A percentile compares a stretch with the other conserved stretches of the same genome.
These are phyloP conservation scores for Phyllosticta paracitricarpa DNA, from an alignment of 2,329 filamentous ascomycete species.

Conservation along the genomic window DNA sequence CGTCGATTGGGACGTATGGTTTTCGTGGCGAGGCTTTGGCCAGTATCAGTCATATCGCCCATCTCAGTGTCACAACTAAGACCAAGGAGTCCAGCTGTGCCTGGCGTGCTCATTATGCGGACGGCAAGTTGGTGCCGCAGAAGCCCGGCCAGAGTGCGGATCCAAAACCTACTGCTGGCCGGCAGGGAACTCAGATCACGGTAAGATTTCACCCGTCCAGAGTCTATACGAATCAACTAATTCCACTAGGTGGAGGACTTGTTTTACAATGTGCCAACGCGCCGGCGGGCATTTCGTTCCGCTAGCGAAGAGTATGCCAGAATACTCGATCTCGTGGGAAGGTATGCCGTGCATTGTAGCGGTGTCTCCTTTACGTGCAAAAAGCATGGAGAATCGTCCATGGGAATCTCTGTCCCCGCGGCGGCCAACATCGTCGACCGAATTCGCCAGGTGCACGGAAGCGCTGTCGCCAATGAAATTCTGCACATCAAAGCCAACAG, in stretches of 20 bases:
- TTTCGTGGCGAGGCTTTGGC: slow-evolving; percentile 93
- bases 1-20: slow-evolving; percentile 88
- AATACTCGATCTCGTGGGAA: slow-evolving; percentile 87
- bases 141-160: slow-evolving; percentile 83
- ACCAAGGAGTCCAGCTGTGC: slow-evolving; percentile 80
- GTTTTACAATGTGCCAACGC: slow-evolving; percentile 90
- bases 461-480: slow-evolving; percentile 75
- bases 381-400: slow-evolving; percentile 81
- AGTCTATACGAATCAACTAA: no score
- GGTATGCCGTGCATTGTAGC: slow-evolving; percentile 84
- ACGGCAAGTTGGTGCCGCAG: slow-evolving; percentile 67
- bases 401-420: slow-evolving; percentile 68
- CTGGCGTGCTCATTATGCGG: slow-evolving; percentile 80
- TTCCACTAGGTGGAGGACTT: slow-evolving; percentile 65
- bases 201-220: slow-evolving; percentile 31
- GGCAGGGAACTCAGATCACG: slow-evolving; percentile 85
- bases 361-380: slow-evolving; percentile 95
- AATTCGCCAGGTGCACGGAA: slow-evolving; percentile 84
- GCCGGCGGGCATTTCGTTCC: slow-evolving; percentile 81
- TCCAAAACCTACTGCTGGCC: slow-evolving; percentile 78
- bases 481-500: slow-evolving; percentile 65
- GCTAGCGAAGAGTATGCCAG: slow-evolving; percentile 94
- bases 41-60: slow-evolving; percentile 97
- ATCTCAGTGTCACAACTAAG: slow-evolving; percentile 88
- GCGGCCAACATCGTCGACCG: slow-evolving; percentile 66